phyloP scores from a whole-genome alignment of 352 stramenopile species.

The Phytopythium cucurbitacearum region DNA sequence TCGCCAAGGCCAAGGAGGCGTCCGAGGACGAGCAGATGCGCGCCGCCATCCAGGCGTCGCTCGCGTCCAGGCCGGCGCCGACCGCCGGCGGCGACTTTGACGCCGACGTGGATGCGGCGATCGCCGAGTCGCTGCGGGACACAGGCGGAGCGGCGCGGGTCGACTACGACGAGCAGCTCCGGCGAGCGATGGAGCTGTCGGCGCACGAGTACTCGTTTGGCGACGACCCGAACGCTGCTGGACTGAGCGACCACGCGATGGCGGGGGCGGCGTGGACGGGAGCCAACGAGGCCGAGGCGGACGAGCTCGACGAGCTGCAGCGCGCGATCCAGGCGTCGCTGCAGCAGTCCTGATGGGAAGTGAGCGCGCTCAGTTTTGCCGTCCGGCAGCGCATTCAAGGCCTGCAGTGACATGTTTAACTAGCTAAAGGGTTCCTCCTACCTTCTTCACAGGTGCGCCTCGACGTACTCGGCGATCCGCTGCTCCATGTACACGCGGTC shows the following conservation, averaged over 20 bases:
- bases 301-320: conserved; percentile 78
- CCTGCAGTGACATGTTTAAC: conserved; percentile 1
- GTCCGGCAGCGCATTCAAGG: too few species aligned
- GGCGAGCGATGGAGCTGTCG: conserved; percentile 53
- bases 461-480: conserved; percentile 87
- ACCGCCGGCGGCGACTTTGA: conserved; percentile 30
- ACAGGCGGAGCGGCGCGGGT: background rate
- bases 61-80: conserved; percentile 9
- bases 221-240: background rate
- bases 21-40: conserved; percentile 77
- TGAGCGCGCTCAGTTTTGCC: conserved; percentile 10
- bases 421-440: conserved; percentile 10
- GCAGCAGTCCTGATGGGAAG: conserved; percentile 29
- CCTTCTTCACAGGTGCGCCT: conserved; percentile 57
- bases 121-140: conserved; percentile 54
- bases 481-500: conserved; percentile 96
- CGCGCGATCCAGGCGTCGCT: conserved; percentile 79
- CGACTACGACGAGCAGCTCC: conserved; percentile 64
- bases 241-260: too few species aligned
- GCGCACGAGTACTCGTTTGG: conserved; percentile 38
- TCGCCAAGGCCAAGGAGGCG: conserved; percentile 60
- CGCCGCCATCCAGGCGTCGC: conserved; percentile 61
- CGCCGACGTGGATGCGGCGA: conserved; percentile 53
- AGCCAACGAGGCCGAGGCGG: conserved; percentile 19
- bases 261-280: too few species aligned